Evolutionary conservation across 805 yeast genomes (phyloP).

Genomic region (Ogataea dorogensis): DNA sequence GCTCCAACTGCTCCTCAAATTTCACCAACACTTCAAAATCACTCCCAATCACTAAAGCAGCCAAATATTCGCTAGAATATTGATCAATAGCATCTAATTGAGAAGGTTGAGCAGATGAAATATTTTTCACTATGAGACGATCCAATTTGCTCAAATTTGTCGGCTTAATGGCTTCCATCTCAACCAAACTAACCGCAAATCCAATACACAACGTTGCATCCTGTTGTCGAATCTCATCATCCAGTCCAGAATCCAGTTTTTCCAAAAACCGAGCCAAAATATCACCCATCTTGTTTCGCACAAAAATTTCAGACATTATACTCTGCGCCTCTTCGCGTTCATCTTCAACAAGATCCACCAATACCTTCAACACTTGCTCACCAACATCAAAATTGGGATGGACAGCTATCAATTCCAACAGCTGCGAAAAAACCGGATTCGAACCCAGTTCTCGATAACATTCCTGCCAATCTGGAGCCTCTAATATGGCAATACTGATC

Average conservation of each 20-base stretch:
- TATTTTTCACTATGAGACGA: constrained; percentile 3
- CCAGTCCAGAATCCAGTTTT: constrained; percentile 1
- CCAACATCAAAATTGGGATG: constrained; percentile 21
- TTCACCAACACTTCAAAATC: background rate
- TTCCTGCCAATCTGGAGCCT: constrained; percentile 12
- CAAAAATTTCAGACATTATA: constrained; percentile 5
- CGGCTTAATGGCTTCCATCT: constrained; percentile 1
- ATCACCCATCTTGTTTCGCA: constrained; percentile 5
- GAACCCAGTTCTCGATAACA: constrained; percentile 9
- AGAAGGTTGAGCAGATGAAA: constrained; percentile 3
- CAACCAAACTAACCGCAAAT: constrained; percentile 8
- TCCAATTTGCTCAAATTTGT: constrained; percentile 3
- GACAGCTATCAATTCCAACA: constrained; percentile 13
- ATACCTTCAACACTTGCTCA: constrained; percentile 13
- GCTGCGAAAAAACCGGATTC: constrained; percentile 10
- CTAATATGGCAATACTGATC: constrained; percentile 16
- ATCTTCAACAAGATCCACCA: constrained; percentile 14
- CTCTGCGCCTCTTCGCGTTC: constrained; percentile 5
- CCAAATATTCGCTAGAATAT: constrained; percentile 19
- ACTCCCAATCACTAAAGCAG: constrained; percentile 8
- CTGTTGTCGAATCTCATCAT: constrained; percentile 4
- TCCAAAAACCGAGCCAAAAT: constrained; percentile 11
- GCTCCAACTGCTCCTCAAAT: constrained; percentile 2
- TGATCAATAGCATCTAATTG: constrained; percentile 11
- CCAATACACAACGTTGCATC: constrained; percentile 11